Percentiles rank a stretch among this genome's conserved stretches.
These are phyloP conservation scores for Camellia granthamiana DNA, from an alignment of 148 eudicot genomes.

Conservation along the genomic window DNA sequence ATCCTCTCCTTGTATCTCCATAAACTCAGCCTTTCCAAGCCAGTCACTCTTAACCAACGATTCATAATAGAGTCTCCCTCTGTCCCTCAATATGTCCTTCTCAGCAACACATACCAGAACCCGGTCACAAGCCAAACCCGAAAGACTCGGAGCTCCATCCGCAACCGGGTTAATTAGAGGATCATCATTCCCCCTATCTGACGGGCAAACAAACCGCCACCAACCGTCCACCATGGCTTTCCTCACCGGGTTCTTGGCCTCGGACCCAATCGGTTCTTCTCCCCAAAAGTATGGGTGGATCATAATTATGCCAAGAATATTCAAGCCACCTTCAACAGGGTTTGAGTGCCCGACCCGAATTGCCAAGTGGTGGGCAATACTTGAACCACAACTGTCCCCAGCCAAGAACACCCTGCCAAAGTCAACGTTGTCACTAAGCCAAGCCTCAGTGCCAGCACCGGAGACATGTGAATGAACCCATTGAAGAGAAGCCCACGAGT, in stretches of 20 bases:
- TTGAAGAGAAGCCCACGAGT: conserved; percentile 39
- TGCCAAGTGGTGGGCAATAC: conserved; percentile 23
- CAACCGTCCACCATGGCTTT: conserved; percentile 32
- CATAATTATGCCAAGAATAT: conserved; percentile 23
- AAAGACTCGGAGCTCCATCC: conserved; percentile 17
- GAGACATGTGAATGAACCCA: conserved; percentile 29
- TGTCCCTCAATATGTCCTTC: conserved; percentile 31
- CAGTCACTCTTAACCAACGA: conserved; percentile 24
- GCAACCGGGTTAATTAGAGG: conserved; percentile 35
- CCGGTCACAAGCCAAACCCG: conserved; percentile 10
- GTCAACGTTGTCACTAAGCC: conserved; percentile 31
- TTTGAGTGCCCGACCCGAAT: conserved; percentile 9
- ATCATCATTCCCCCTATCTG: conserved; percentile 29
- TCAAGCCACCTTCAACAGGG: neutral
- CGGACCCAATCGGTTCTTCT: conserved; percentile 29
- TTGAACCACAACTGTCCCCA: conserved; percentile 48
- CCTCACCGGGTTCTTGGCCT: conserved; percentile 23
- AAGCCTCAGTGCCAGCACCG: conserved; percentile 25
- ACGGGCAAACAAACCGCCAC: conserved; percentile 36
- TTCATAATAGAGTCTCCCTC: conserved; percentile 29
- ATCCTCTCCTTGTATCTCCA: conserved; percentile 26
- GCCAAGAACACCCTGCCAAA: conserved; percentile 26
- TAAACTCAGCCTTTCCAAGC: conserved; percentile 21
- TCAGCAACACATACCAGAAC: conserved; percentile 33
- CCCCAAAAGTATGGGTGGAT: conserved; percentile 45